A percentile compares a stretch with the other conserved stretches of the same genome.
phyloP scores from a whole-genome alignment of 78 protist genomes.

The Cyanophora paradoxa region DNA sequence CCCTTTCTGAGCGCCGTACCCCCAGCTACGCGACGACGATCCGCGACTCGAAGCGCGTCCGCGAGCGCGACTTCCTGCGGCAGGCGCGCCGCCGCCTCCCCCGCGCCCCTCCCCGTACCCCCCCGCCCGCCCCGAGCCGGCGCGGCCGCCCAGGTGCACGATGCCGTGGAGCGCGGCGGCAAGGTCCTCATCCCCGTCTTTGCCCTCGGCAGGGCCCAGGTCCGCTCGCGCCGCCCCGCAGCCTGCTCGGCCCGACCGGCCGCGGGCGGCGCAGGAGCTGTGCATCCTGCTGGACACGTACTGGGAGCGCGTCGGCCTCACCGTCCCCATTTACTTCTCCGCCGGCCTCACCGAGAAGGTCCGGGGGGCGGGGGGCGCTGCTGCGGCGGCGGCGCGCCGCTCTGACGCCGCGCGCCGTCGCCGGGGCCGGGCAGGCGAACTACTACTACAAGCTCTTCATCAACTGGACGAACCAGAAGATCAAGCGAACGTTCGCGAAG shows the following conservation, averaged over 20 bases:
- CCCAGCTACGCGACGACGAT: slow-evolving; percentile 76
- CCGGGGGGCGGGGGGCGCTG: no score
- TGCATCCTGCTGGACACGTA: slow-evolving; percentile 83
- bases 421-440: slow-evolving; percentile 76
- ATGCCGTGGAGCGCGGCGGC: slow-evolving; percentile 64
- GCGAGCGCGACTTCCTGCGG: slow-evolving; percentile 88
- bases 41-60: slow-evolving; percentile 78
- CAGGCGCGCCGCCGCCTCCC: slow-evolving; percentile 15
- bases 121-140: no score
- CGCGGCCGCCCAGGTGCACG: slow-evolving; percentile 53
- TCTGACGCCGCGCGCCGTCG: no score
- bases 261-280: slow-evolving; percentile 75
- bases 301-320: slow-evolving; percentile 82
- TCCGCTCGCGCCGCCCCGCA: no score
- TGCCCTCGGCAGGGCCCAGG: slow-evolving; percentile 90
- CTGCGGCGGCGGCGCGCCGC: no score
- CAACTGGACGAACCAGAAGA: slow-evolving; percentile 85
- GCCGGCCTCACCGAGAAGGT: slow-evolving; percentile 43
- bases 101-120: no score
- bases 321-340: slow-evolving; percentile 81
- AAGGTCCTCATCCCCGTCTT: slow-evolving; percentile 93
- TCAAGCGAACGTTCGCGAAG: slow-evolving; percentile 3
- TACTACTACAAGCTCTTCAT: slow-evolving; percentile 83
- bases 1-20: neutral
- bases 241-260: neutral